A percentile compares a stretch with the other conserved stretches of the same genome.
These are phyloP conservation scores for Linnemannia exigua DNA, from an alignment of 192 early-diverging fungal species.

Conservation along the genomic window DNA sequence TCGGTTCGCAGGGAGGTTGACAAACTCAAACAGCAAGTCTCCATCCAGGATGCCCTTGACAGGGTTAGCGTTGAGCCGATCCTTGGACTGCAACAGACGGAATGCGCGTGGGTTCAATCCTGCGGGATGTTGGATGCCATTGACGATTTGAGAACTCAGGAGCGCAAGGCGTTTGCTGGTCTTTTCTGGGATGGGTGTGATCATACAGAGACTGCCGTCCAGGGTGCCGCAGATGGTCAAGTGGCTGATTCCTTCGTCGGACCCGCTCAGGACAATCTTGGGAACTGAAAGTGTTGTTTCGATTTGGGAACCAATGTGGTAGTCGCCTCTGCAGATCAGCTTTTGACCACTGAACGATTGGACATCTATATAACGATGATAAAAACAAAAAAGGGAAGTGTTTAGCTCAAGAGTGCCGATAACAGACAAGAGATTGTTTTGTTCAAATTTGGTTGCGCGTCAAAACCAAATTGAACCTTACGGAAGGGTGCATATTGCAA, in stretches of 20 bases:
- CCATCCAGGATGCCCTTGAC: conserved; percentile 88
- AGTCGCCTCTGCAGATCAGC: conserved; percentile 91
- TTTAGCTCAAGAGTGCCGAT: background rate
- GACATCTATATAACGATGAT: conserved; percentile 68
- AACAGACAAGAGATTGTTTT: too few relatives aligned
- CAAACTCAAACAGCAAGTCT: conserved; percentile 83
- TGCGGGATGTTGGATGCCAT: conserved; percentile 83
- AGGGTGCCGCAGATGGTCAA: conserved; percentile 68
- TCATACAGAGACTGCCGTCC: conserved; percentile 76
- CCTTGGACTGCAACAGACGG: conserved; percentile 73
- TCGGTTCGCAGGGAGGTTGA: conserved; percentile 71
- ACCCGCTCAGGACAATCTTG: conserved; percentile 49
- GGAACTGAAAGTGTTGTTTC: conserved; percentile 71
- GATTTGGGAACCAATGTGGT: conserved; percentile 85
- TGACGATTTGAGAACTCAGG: conserved; percentile 89
- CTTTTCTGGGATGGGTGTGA: conserved; percentile 90
- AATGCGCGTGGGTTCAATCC: conserved; percentile 95
- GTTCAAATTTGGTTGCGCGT: too few relatives aligned
- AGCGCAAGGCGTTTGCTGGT: conserved; percentile 91
- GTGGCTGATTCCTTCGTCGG: conserved; percentile 44
- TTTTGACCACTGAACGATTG: conserved; percentile 91
- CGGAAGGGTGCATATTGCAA: conserved; percentile 90
- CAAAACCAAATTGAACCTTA: conserved; percentile 58
- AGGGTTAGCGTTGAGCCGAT: conserved; percentile 79
- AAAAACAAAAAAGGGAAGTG: background rate